Evolutionary conservation across 2,329 filamentous ascomycete genomes (phyloP), one percentile per base, ranked within the genome.

Genomic region (Aspergillus sp.): DNA sequence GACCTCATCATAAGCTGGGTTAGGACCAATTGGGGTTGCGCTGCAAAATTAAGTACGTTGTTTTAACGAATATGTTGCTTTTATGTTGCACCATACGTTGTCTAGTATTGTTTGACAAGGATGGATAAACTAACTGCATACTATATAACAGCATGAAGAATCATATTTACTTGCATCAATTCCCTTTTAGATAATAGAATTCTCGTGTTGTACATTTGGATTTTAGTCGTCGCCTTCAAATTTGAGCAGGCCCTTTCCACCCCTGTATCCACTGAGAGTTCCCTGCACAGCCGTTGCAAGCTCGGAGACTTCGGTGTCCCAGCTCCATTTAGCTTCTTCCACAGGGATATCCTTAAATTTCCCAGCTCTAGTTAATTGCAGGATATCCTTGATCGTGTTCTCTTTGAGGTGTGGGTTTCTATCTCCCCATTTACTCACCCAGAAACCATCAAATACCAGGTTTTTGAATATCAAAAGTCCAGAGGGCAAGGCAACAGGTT

Each of bases 401-500:
- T 85, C 84, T 79, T 96, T 96, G 58, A 88, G 86, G 5, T 82
- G 80, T 0, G 87, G 84, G 66, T 97, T 83, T 61, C 82, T 78
- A 70, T 93, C 88, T 48, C 89, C 91, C 93, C 95, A 98, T 59
- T 83, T 86, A 70, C 89, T 95, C 22, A 98, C 86, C 95, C 95
- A 99, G 76, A 98, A 99, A 4, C 95, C 96, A 60, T 90, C 84
- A 69, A 97, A 96, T 51, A 85, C 83, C 52, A 98, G 82, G 66
- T 98, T 87, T 75, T 93, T 95, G 80, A 99, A 99, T 66, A 99
- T 99, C 58, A 98, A 80, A 64, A 96, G 80, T 0, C 89, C 90
- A 0, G 93, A 89, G 0, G 93, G 91, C 60, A 98, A 76, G 6
- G 83, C 81, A 24, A 97, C 83, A 0, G 93, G 93, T 78, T 96